A percentile compares a stretch with the other conserved stretches of the same genome.
Conservation (phyloP, 192 early-diverging fungal species). For the Diversispora eburnea region DNA sequence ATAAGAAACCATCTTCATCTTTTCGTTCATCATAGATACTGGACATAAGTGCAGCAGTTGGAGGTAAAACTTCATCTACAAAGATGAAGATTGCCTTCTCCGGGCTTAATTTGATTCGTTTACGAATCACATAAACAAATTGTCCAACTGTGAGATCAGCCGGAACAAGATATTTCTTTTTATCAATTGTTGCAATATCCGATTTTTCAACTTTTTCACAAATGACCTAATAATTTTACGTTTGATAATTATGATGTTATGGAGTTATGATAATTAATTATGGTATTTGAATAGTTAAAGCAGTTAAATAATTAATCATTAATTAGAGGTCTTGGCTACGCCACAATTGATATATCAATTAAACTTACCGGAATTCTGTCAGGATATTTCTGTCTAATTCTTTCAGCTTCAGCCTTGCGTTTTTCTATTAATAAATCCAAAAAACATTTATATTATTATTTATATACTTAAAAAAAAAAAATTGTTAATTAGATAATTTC, state of each 20-base stretch:
- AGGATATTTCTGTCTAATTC: conserved; percentile 96
- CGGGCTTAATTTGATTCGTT: conserved; percentile 93
- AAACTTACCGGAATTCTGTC: conserved; percentile 72
- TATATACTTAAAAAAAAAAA: background rate
- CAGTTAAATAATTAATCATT: background rate
- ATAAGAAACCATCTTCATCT: conserved; percentile 98
- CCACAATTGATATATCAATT: background rate
- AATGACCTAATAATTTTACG: conserved; percentile 50
- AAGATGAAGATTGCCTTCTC: conserved; percentile 99
- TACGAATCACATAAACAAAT: conserved; percentile 95
- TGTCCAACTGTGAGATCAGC: conserved; percentile 95
- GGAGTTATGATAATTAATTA: background rate
- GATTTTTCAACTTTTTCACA: conserved; percentile 97
- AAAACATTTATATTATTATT: background rate
- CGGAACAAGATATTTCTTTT: conserved; percentile 99
- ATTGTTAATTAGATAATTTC: background rate
- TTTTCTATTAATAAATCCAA: conserved; percentile 63
- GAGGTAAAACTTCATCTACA: conserved; percentile 96
- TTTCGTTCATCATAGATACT: conserved; percentile 96
- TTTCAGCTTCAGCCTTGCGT: conserved; percentile 92
- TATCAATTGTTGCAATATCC: conserved; percentile 95
- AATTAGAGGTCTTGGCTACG: too few species aligned
- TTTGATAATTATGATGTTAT: background rate
- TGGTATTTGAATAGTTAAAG: conserved; percentile 18
- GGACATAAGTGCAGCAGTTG: conserved; percentile 86